Base-by-base conservation (phyloP, 495 filamentous ascomycete genomes). In the Hyaloscypha bicolor region DNA sequence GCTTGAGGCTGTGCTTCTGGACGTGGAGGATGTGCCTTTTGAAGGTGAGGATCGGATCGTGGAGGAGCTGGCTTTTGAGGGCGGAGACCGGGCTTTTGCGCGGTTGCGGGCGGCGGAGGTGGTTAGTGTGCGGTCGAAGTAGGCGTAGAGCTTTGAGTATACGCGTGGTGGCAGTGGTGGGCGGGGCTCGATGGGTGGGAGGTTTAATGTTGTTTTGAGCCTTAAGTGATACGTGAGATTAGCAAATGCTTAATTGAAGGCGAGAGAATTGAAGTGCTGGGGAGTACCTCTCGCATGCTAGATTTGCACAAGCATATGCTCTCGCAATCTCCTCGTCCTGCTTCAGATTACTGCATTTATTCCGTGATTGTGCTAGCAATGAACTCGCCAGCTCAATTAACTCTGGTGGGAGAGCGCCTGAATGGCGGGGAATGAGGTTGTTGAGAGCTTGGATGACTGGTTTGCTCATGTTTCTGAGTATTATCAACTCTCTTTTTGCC, bases 321-420 rank as follows among this genome's bases (percentile, higher is more conserved):
- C 94, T 86, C 21, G 90, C 91, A 68, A 93, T 88, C 75, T 99
- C 94, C 76, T 99, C 94, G 64, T 95, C 92, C 9, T 88, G 84
- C 72, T 93, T 96, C 12, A 98, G 79, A 22, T 84, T 90, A 70
- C 86, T 87, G 33, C 94, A 93, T 33, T 88, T 90, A 73, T 85
- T 88, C 9, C 93, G 88, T 6, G 93, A 97, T 73, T 97, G 94
- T 30, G 93, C 91, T 39, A 97, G 86, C 12, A 98, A 84, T 19
- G 92, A 93, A 59, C 83, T 78, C 1, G 95, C 88, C 16, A 97
- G 84, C 57, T 92, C 87, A 33, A 92, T 71, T 16, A 99, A 90
- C 55, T 91, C 87, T 37, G 81, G 79, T 0, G 95, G 95, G 2
- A 96, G 77, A 19, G 88, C 82, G 25, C 85, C 85, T 62, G 84